phyloP scores from a whole-genome alignment of 495 filamentous ascomycete genomes.

The Lineolata rhizophorae region DNA sequence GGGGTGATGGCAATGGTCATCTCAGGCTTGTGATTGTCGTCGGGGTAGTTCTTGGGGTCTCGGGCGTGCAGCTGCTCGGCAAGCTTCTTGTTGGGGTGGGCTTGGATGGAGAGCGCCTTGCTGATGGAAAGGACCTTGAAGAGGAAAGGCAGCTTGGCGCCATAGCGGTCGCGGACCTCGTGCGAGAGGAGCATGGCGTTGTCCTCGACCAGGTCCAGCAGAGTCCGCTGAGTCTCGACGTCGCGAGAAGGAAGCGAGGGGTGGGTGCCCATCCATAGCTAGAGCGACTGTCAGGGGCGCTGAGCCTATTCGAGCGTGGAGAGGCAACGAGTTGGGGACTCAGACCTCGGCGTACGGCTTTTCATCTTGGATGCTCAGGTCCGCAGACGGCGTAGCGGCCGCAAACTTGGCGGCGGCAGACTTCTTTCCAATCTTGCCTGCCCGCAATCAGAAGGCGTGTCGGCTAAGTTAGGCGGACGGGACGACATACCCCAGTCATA shows the following conservation, averaged over 20 bases:
- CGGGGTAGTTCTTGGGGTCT: slow-evolving; percentile 85
- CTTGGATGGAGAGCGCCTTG: slow-evolving; percentile 92
- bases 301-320: no score
- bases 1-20: slow-evolving; percentile 96
- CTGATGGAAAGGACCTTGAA: slow-evolving; percentile 92
- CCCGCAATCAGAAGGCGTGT: slow-evolving; percentile 6
- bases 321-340: not conserved
- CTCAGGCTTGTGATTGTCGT: slow-evolving; percentile 98
- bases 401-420: slow-evolving; percentile 42
- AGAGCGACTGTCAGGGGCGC: no score
- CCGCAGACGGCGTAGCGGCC: slow-evolving; percentile 12
- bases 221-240: slow-evolving; percentile 55
- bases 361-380: slow-evolving; percentile 17
- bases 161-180: slow-evolving; percentile 49
- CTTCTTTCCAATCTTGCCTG: slow-evolving; percentile 26
- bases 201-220: slow-evolving; percentile 75
- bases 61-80: slow-evolving; percentile 69
- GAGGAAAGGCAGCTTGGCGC: slow-evolving; percentile 70
- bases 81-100: slow-evolving; percentile 94
- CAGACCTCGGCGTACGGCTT: slow-evolving; percentile 22
- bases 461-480: not conserved
- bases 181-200: slow-evolving; percentile 62
- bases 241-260: slow-evolving; percentile 89
- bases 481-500: slow-evolving; percentile 87
- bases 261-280: slow-evolving; percentile 99